These are phyloP conservation scores for Apiospora malaysiana DNA, from an alignment of 2,329 filamentous ascomycete genomes.

Conservation along the genomic window DNA sequence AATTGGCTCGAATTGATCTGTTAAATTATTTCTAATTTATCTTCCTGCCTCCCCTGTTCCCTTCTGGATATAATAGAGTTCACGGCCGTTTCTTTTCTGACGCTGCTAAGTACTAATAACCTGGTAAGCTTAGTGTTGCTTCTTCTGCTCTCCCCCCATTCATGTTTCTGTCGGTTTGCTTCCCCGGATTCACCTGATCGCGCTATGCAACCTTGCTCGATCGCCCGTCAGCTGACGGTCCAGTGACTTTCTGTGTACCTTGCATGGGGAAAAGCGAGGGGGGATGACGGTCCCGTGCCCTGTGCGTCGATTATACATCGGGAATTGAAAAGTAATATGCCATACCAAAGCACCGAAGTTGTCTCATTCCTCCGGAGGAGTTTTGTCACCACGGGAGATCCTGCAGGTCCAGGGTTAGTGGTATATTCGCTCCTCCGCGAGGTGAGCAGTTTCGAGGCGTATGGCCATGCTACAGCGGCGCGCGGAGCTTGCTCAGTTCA, in stretches of 20 bases:
- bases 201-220: constrained; percentile 13
- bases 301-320: constrained; percentile 10
- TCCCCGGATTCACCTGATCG: constrained; percentile 15
- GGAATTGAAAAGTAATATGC: constrained; percentile 4
- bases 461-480: not conserved
- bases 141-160: not conserved
- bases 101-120: not conserved
- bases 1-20: constrained; percentile 5
- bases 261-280: not conserved
- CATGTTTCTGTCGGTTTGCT: constrained; percentile 12
- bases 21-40: not conserved
- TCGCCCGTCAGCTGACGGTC: constrained; percentile 10
- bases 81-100: constrained; percentile 10
- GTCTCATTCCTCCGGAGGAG: constrained; percentile 10
- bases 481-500: not conserved
- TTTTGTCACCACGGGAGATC: constrained; percentile 9
- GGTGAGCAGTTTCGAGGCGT: not conserved
- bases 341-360: constrained; percentile 6
- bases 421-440: not conserved
- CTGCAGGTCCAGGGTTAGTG: not conserved
- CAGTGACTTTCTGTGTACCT: constrained; percentile 13
- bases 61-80: not conserved
- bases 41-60: not conserved
- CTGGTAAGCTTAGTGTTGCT: constrained; percentile 2
- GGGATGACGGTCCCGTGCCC: not conserved